A percentile compares a stretch with the other conserved stretches of the same genome.
Conservation (phyloP, 2,329 filamentous ascomycete species). For the Fusarium vanettenii region DNA sequence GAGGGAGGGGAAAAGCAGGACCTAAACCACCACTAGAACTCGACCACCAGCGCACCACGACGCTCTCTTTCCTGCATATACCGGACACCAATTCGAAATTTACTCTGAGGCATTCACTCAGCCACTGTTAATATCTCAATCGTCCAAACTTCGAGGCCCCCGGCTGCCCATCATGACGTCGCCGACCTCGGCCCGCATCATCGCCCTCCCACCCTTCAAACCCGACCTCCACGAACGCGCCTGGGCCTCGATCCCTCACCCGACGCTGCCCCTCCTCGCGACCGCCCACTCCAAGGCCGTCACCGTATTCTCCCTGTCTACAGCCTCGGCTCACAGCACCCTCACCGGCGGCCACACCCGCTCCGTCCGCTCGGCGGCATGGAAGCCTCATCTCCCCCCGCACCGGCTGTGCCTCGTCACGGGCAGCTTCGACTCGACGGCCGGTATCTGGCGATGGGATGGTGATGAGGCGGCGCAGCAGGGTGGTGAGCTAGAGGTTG, state of each 20-base stretch:
- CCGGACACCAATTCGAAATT: neutral
- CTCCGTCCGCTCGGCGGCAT: slow-evolving; percentile 85
- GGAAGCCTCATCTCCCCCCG: slow-evolving; percentile 79
- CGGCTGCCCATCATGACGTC: slow-evolving; percentile 33
- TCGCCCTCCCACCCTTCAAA: slow-evolving; percentile 62
- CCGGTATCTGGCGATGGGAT: slow-evolving; percentile 82
- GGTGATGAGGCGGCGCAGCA: slow-evolving; percentile 50
- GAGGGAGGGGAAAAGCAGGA: slow-evolving; percentile 28
- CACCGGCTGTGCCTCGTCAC: slow-evolving; percentile 84
- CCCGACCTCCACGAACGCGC: slow-evolving; percentile 76
- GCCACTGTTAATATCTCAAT: neutral
- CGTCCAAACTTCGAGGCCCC: neutral
- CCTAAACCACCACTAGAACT: slow-evolving; percentile 3
- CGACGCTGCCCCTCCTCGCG: slow-evolving; percentile 86
- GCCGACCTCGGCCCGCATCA: slow-evolving; percentile 49
- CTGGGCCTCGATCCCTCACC: slow-evolving; percentile 89
- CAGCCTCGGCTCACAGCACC: slow-evolving; percentile 81
- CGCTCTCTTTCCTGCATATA: neutral
- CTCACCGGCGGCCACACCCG: slow-evolving; percentile 91
- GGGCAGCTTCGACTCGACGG: slow-evolving; percentile 92
- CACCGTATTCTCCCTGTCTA: slow-evolving; percentile 87
- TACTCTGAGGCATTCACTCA: neutral
- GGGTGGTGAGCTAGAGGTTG: slow-evolving; percentile 53
- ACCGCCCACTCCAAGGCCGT: slow-evolving; percentile 90
- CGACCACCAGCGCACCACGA: slow-evolving; percentile 3